Conservation (phyloP, 495 filamentous ascomycete species). For the Aspergillus sclerotiicarbonarius region DNA sequence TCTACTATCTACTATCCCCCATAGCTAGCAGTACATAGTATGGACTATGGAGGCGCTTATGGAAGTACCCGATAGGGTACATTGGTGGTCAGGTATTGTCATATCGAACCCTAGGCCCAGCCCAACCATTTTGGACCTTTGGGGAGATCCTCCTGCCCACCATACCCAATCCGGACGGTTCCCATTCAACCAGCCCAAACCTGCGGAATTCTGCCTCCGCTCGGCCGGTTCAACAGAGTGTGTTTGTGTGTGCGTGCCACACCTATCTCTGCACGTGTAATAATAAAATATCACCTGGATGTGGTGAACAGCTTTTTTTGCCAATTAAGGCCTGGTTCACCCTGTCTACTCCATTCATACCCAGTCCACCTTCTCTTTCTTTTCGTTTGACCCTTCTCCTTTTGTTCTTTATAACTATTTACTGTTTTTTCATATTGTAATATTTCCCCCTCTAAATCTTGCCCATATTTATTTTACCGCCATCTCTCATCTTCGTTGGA, state of each 20-base stretch:
- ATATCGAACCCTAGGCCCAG: constrained; percentile 22
- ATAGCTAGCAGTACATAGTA: neutral
- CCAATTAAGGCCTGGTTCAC: neutral
- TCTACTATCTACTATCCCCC: neutral
- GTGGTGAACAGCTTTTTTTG: constrained; percentile 14
- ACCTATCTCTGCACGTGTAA: constrained; percentile 1
- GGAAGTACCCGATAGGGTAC: too few relatives aligned
- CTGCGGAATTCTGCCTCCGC: constrained; percentile 19
- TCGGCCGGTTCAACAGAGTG: constrained; percentile 21
- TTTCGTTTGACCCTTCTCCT: neutral
- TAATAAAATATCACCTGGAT: constrained; percentile 4
- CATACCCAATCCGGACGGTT: constrained; percentile 27
- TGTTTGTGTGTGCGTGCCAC: neutral
- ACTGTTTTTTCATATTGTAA: constrained; percentile 14
- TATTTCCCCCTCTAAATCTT: neutral
- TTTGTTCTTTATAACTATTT: neutral
- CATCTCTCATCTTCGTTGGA: constrained; percentile 1
- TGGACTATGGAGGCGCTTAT: too few relatives aligned
- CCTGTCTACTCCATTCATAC: neutral
- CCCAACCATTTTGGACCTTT: constrained; percentile 40
- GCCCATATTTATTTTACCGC: neutral
- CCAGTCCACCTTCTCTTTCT: neutral
- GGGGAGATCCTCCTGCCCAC: constrained; percentile 26
- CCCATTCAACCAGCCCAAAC: constrained; percentile 32
- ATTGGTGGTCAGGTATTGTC: constrained; percentile 22